Conservation (phyloP, 208 protist genomes). For the Porcisia hertigi region DNA sequence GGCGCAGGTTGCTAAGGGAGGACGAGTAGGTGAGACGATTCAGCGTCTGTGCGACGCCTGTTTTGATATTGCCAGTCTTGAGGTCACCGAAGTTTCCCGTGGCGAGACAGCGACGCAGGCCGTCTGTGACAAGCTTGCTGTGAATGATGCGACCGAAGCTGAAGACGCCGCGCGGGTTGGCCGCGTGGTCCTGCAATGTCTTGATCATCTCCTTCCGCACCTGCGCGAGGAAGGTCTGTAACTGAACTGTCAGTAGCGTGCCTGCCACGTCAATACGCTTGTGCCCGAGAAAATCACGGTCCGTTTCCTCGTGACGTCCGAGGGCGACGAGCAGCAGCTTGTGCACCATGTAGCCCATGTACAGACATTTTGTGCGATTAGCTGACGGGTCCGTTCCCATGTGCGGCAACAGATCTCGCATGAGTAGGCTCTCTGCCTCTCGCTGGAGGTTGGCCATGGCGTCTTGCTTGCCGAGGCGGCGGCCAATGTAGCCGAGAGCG, state of each 20-base stretch:
- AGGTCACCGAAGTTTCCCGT: slow-evolving; percentile 99
- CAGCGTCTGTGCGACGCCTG: slow-evolving; percentile 96
- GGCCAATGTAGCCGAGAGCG: slow-evolving; percentile 96
- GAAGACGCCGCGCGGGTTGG: slow-evolving; percentile 52
- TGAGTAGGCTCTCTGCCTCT: slow-evolving; percentile 94
- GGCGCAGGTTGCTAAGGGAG: slow-evolving; percentile 97
- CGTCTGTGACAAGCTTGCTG: slow-evolving; percentile 96
- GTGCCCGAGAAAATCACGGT: slow-evolving; percentile 99
- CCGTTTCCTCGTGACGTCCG: slow-evolving; percentile 92
- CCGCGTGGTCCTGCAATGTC: slow-evolving; percentile 75
- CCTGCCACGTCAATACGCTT: slow-evolving; percentile 98
- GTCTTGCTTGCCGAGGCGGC: slow-evolving; percentile 81
- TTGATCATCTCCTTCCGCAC: slow-evolving; percentile 98
- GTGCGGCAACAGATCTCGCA: slow-evolving; percentile 89
- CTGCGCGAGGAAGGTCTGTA: slow-evolving; percentile 96
- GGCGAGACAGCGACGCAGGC: slow-evolving; percentile 96
- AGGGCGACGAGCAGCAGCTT: slow-evolving; percentile 94
- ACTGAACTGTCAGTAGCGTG: slow-evolving; percentile 94
- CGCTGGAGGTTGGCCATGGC: slow-evolving; percentile 82
- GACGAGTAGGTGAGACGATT: slow-evolving; percentile 98
- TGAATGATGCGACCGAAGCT: slow-evolving; percentile 91
- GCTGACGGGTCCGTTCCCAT: slow-evolving; percentile 83
- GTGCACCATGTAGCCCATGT: slow-evolving; percentile 98
- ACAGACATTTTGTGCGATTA: slow-evolving; percentile 96
- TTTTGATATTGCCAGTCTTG: slow-evolving; percentile 97